Conservation (phyloP, 2,329 filamentous ascomycete species). For the Colletotrichum tanaceti region DNA sequence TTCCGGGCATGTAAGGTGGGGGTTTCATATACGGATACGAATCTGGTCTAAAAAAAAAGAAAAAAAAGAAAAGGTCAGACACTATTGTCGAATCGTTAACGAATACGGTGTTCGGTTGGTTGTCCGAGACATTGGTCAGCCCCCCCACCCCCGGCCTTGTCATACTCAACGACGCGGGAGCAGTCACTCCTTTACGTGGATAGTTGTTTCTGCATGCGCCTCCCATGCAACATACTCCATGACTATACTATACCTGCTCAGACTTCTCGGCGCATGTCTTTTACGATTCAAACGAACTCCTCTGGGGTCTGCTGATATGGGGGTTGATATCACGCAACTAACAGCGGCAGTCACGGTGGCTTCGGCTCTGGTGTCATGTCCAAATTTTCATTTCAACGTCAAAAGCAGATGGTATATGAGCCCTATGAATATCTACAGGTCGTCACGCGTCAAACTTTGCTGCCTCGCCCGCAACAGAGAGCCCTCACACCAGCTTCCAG, state of each 20-base stretch:
- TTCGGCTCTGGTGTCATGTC: background rate
- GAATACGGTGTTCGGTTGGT: too few species aligned
- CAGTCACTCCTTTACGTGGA: too few species aligned
- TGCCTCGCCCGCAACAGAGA: background rate
- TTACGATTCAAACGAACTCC: background rate
- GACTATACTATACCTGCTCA: background rate
- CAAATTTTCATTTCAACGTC: slow-evolving; percentile 25
- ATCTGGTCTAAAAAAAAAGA: too few species aligned
- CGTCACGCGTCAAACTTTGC: slow-evolving; percentile 7
- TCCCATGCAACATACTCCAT: too few species aligned
- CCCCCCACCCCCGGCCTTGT: too few species aligned
- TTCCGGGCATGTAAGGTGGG: background rate
- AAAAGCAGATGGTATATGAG: slow-evolving; percentile 38
- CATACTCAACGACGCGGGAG: too few species aligned
- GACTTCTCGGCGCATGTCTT: background rate
- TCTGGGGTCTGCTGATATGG: background rate
- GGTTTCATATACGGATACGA: too few species aligned
- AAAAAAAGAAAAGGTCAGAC: too few species aligned
- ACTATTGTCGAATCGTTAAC: too few species aligned
- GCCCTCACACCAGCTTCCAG: slow-evolving; percentile 72
- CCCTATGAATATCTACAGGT: slow-evolving; percentile 28
- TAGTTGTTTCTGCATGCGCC: too few species aligned
- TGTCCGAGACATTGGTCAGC: too few species aligned
- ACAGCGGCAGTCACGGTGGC: background rate
- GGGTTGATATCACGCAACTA: background rate